Conservation (phyloP, 805 yeast genomes). For the Hanseniaspora occidentalis region DNA sequence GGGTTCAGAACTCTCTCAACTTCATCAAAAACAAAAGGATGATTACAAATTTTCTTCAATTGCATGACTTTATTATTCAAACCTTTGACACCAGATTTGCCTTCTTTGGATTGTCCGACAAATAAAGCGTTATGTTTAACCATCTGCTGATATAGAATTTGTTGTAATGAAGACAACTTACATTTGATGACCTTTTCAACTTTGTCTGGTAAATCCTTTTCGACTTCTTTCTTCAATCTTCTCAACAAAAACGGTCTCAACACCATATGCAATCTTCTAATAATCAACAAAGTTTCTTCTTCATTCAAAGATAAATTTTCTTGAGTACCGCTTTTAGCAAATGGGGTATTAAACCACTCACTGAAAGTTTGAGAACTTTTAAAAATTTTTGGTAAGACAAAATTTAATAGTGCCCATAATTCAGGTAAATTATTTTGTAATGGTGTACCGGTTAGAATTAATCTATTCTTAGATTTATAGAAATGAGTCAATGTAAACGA, state of each 20-base stretch:
- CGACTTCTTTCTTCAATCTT: constrained; percentile 79
- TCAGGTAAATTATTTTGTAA: constrained; percentile 77
- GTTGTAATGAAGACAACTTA: constrained; percentile 62
- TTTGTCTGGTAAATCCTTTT: constrained; percentile 74
- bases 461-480: constrained; percentile 63
- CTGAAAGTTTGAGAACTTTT: constrained; percentile 78
- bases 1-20: constrained; percentile 64
- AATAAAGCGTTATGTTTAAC: constrained; percentile 56
- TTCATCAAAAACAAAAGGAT: constrained; percentile 78
- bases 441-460: constrained; percentile 82
- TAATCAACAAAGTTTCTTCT: constrained; percentile 74
- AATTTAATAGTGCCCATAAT: constrained; percentile 73
- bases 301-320: constrained; percentile 72
- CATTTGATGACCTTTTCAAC: constrained; percentile 75
- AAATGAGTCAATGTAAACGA: constrained; percentile 59
- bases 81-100: constrained; percentile 60
- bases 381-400: constrained; percentile 73
- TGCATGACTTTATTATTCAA: constrained; percentile 78
- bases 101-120: constrained; percentile 38
- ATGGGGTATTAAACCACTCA: constrained; percentile 85
- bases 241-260: constrained; percentile 74
- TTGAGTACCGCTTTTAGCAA: constrained; percentile 73
- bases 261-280: constrained; percentile 77
- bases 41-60: constrained; percentile 72
- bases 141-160: constrained; percentile 64